Conservation (phyloP, 192 early-diverging fungal genomes). For the Coemansia sp. region DNA sequence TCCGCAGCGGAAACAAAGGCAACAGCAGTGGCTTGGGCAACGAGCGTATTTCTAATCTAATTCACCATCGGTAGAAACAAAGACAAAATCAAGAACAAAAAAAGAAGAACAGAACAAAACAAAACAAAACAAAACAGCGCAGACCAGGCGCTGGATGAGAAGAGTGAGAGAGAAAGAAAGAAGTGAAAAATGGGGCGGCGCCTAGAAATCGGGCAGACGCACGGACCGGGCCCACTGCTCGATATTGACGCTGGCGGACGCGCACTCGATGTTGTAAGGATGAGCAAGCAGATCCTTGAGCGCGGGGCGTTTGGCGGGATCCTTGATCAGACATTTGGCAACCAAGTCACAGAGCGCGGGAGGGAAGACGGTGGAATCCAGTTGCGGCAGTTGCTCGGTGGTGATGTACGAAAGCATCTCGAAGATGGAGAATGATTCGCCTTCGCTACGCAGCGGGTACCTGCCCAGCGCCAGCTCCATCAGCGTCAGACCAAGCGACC, state of each 20-base stretch:
- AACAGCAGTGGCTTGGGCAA: too few relatives aligned
- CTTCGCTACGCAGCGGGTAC: constrained; percentile 71
- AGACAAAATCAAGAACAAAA: neutral
- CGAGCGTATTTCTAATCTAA: neutral
- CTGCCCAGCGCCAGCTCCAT: constrained; percentile 79
- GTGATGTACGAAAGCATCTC: constrained; percentile 93
- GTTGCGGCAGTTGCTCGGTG: constrained; percentile 79
- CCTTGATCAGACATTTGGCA: constrained; percentile 52
- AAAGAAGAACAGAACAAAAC: neutral
- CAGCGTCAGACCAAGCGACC: constrained; percentile 78
- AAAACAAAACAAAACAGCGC: neutral
- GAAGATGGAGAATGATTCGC: constrained; percentile 74
- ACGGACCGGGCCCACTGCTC: constrained; percentile 60
- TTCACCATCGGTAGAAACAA: neutral
- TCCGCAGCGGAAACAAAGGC: neutral
- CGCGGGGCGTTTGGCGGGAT: constrained; percentile 59
- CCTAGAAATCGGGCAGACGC: constrained; percentile 28
- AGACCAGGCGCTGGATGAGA: neutral
- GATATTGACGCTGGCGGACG: constrained; percentile 63
- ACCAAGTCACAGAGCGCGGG: constrained; percentile 77
- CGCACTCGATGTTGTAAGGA: constrained; percentile 55
- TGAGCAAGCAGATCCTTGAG: constrained; percentile 69
- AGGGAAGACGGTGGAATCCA: constrained; percentile 76
- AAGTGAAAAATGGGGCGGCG: neutral
- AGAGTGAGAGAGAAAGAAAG: neutral